Evolutionary conservation across 192 early-diverging fungal genomes (phyloP).

Genomic region (Glomus cerebriforme): DNA sequence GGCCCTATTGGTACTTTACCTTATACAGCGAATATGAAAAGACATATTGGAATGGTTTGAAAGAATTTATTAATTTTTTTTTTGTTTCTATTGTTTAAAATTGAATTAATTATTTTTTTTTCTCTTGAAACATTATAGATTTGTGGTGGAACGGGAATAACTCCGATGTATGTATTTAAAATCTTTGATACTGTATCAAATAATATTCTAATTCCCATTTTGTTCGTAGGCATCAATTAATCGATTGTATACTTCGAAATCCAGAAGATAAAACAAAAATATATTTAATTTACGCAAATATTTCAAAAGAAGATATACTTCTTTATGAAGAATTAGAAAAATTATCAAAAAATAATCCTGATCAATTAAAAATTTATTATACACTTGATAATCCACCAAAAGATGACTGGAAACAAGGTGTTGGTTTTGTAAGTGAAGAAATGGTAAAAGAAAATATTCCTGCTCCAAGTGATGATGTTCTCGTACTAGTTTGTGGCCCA

Average conservation of each 20-base stretch:
- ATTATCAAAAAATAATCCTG: slow-evolving; percentile 55
- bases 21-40: slow-evolving; percentile 41
- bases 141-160: slow-evolving; percentile 81
- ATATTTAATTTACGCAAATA: slow-evolving; percentile 72
- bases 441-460: slow-evolving; percentile 74
- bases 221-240: slow-evolving; percentile 53
- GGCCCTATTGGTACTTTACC: slow-evolving; percentile 64
- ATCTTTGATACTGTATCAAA: not conserved
- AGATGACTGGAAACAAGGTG: slow-evolving; percentile 66
- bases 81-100: slow-evolving; percentile 5
- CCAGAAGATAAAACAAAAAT: slow-evolving; percentile 72
- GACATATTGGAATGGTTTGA: slow-evolving; percentile 58
- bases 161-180: slow-evolving; percentile 68
- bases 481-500: slow-evolving; percentile 59
- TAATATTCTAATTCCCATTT: not conserved
- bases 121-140: slow-evolving; percentile 52
- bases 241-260: slow-evolving; percentile 61
- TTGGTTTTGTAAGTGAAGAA: slow-evolving; percentile 75
- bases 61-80: not conserved
- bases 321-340: slow-evolving; percentile 65
- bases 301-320: slow-evolving; percentile 68
- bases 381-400: slow-evolving; percentile 61
- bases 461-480: slow-evolving; percentile 46
- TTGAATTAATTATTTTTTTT: not conserved
- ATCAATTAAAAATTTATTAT: slow-evolving; percentile 69